phyloP scores from a whole-genome alignment of 805 yeast species.

The Cyberlindnera euphorbiiphila region DNA sequence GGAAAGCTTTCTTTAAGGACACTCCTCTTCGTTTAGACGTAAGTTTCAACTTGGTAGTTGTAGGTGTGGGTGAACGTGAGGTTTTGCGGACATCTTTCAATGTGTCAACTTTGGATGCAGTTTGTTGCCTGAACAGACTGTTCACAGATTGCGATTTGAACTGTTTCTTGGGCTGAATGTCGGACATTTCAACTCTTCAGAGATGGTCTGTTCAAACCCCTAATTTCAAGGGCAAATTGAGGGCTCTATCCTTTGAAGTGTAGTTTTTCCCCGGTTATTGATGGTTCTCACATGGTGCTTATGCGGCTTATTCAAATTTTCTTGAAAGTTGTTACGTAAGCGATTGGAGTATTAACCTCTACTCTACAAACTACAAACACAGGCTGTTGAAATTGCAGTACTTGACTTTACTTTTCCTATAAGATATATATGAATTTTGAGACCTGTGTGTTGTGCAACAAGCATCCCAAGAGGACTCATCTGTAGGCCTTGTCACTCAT shows the following conservation, averaged over 20 bases:
- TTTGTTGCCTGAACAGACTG: conserved; percentile 25
- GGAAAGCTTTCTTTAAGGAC: conserved; percentile 6
- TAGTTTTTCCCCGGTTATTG: too few relatives aligned
- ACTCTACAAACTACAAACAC: not conserved
- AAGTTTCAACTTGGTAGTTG: conserved; percentile 23
- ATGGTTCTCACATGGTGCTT: too few relatives aligned
- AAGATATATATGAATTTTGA: too few relatives aligned
- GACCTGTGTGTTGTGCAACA: too few relatives aligned
- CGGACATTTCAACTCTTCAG: too few relatives aligned
- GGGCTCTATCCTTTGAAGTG: too few relatives aligned
- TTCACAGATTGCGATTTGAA: conserved; percentile 30
- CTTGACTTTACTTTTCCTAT: too few relatives aligned
- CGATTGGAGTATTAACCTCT: not conserved
- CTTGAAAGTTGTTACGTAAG: conserved; percentile 1
- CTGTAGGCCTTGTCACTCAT: conserved; percentile 27
- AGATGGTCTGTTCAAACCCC: too few relatives aligned
- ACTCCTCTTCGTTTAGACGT: conserved; percentile 17
- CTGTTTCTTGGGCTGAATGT: conserved; percentile 24
- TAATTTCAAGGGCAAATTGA: too few relatives aligned
- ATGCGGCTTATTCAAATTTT: too few relatives aligned
- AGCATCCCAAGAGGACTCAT: too few relatives aligned
- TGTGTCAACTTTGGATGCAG: conserved; percentile 4
- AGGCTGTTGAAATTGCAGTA: too few relatives aligned
- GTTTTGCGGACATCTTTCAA: conserved; percentile 4
- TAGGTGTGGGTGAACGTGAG: conserved; percentile 12